phyloP scores from a whole-genome alignment of 2,329 filamentous ascomycete genomes.

The Drechslerella stenobrocha region DNA sequence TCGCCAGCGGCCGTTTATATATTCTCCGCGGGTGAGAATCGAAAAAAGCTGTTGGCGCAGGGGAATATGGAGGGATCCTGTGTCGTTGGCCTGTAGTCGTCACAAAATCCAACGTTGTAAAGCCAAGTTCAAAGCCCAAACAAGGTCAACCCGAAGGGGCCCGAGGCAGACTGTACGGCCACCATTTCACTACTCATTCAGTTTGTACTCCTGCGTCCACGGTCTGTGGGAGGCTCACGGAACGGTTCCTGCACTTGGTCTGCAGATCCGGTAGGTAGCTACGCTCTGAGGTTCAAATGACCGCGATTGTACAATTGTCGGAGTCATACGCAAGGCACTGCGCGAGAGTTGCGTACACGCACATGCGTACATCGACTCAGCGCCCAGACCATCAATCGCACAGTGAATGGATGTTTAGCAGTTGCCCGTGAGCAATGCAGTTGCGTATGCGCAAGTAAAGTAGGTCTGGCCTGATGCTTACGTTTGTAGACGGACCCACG shows the following conservation, averaged over 20 bases:
- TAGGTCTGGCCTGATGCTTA: too few relatives aligned
- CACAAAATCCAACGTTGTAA: constrained; percentile 35
- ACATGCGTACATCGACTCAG: neutral
- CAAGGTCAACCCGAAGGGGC: constrained; percentile 2
- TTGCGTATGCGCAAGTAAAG: neutral
- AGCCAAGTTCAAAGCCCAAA: too few relatives aligned
- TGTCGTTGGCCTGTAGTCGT: constrained; percentile 17
- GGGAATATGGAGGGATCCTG: too few relatives aligned
- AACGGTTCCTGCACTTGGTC: too few relatives aligned
- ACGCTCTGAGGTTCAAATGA: neutral
- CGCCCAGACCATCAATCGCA: neutral
- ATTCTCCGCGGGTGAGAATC: too few relatives aligned
- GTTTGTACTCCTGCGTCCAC: neutral
- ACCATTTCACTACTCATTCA: constrained; percentile 15
- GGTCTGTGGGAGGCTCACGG: too few relatives aligned
- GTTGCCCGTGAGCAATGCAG: neutral
- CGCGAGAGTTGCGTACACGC: too few relatives aligned
- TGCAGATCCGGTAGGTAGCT: too few relatives aligned
- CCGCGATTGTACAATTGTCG: neutral
- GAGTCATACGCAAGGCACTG: neutral
- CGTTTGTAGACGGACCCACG: too few relatives aligned
- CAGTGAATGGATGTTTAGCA: neutral
- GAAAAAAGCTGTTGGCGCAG: too few relatives aligned
- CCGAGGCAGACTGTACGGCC: constrained; percentile 30
- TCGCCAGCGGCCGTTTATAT: too few relatives aligned